Evolutionary conservation across 495 filamentous ascomycete species (phyloP).

Genomic region (Articulospora tetracladia): DNA sequence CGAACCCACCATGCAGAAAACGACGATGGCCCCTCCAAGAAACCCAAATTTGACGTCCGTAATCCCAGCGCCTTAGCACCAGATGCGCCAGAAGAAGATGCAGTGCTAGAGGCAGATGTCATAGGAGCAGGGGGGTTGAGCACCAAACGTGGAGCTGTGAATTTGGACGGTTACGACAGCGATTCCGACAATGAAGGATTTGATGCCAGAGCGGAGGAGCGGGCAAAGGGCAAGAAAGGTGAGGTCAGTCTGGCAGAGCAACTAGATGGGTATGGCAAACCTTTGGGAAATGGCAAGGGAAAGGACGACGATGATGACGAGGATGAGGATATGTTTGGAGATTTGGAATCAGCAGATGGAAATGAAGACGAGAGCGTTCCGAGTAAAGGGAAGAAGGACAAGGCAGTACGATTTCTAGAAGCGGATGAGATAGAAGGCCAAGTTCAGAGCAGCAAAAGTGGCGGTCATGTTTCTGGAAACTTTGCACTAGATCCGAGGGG

Average conservation of each 20-base stretch:
- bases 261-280: conserved; percentile 39
- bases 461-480: conserved; percentile 62
- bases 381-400: conserved; percentile 59
- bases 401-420: conserved; percentile 73
- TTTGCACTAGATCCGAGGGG: conserved; percentile 38
- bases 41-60: conserved; percentile 89
- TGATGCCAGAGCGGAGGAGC: conserved; percentile 60
- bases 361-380: conserved; percentile 43
- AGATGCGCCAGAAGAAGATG: conserved; percentile 69
- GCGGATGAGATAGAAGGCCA: conserved; percentile 83
- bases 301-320: conserved; percentile 45
- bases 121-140: conserved; percentile 77
- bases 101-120: conserved; percentile 84
- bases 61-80: conserved; percentile 89
- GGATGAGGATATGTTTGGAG: conserved; percentile 92
- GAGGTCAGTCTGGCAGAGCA: conserved; percentile 38
- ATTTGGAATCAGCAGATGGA: conserved; percentile 53
- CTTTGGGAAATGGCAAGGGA: conserved; percentile 19
- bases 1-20: conserved; percentile 63
- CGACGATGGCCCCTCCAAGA: conserved; percentile 59
- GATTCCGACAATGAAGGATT: conserved; percentile 94
- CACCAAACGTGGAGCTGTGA: conserved; percentile 86
- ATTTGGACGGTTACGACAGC: conserved; percentile 93
- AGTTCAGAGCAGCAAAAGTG: conserved; percentile 66
- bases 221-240: conserved; percentile 45